A percentile compares a stretch with the other conserved stretches of the same genome.
These are phyloP conservation scores for Tolypocladium nubicola DNA, from an alignment of 2,329 filamentous ascomycete species.

Conservation along the genomic window DNA sequence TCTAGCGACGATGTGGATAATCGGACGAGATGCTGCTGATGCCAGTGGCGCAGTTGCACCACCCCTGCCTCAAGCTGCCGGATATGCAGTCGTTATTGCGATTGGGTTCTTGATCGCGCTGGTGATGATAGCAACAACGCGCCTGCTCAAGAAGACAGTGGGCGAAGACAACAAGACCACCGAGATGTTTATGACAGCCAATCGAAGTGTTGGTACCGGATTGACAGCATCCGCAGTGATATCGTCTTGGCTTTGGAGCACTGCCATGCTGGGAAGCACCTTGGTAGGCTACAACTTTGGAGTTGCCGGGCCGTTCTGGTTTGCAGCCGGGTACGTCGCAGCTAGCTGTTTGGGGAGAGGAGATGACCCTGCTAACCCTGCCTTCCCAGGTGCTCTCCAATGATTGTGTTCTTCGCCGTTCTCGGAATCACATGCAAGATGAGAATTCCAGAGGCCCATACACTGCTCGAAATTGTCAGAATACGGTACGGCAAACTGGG, in stretches of 20 bases:
- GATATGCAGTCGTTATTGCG: conserved; percentile 20
- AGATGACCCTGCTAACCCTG: neutral
- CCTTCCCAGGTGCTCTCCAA: conserved; percentile 29
- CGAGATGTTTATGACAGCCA: too few species aligned
- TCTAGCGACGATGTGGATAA: too few species aligned
- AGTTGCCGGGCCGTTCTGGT: conserved; percentile 46
- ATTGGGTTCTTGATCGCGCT: conserved; percentile 22
- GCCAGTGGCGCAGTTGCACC: conserved; percentile 8
- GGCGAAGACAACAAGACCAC: too few species aligned
- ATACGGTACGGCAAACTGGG: conserved; percentile 37
- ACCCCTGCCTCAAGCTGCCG: conserved; percentile 16
- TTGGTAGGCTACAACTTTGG: conserved; percentile 44
- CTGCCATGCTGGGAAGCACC: conserved; percentile 37
- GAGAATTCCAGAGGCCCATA: conserved; percentile 34
- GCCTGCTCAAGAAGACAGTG: too few species aligned
- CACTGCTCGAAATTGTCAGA: conserved; percentile 40
- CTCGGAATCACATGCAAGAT: conserved; percentile 28
- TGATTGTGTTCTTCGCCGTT: conserved; percentile 41
- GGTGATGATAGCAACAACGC: conserved; percentile 29
- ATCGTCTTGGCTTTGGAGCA: conserved; percentile 45
- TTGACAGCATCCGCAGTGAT: conserved; percentile 42
- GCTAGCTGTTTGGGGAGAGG: neutral
- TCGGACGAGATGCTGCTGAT: too few species aligned
- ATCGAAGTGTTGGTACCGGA: conserved; percentile 17
- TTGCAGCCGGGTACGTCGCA: conserved; percentile 32